Conservation (phyloP, 129 eudicot species). For the Flaveria linearis region DNA sequence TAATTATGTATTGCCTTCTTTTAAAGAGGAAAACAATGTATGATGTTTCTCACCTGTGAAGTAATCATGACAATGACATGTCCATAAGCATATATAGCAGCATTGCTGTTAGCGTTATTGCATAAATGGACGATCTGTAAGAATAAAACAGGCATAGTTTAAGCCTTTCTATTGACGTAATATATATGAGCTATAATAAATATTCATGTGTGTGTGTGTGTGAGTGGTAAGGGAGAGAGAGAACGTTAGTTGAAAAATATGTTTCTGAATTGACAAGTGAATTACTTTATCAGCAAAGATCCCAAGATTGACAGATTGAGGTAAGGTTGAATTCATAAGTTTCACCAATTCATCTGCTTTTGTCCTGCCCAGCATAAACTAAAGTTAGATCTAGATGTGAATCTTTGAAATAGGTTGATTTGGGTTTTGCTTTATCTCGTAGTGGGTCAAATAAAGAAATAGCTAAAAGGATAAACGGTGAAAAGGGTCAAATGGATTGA, state of each 20-base stretch:
- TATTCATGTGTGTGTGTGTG: background rate
- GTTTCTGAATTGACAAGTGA: constrained; percentile 18
- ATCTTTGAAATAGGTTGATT: background rate
- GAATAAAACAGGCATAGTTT: constrained; percentile 14
- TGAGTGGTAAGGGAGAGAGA: background rate
- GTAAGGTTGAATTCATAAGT: constrained; percentile 57
- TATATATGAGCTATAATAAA: background rate
- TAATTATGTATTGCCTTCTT: constrained; percentile 10
- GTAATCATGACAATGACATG: constrained; percentile 81
- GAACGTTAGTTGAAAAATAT: background rate
- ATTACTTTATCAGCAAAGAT: constrained; percentile 79
- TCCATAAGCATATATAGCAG: constrained; percentile 54
- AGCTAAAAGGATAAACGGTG: background rate
- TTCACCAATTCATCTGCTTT: constrained; percentile 60
- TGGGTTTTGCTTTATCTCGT: background rate
- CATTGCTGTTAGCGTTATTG: constrained; percentile 45
- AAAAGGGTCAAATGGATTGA: background rate
- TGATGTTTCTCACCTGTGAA: constrained; percentile 60
- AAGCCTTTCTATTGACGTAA: background rate
- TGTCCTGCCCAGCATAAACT: constrained; percentile 43
- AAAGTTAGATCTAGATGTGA: background rate
- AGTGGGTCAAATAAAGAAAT: background rate
- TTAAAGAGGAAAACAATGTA: constrained; percentile 10
- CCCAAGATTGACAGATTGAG: constrained; percentile 62
- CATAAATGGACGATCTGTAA: constrained; percentile 67